phyloP scores from a whole-genome alignment of 768 basidiomycete genomes.

The Lanmaoa pseudosensibilis region DNA sequence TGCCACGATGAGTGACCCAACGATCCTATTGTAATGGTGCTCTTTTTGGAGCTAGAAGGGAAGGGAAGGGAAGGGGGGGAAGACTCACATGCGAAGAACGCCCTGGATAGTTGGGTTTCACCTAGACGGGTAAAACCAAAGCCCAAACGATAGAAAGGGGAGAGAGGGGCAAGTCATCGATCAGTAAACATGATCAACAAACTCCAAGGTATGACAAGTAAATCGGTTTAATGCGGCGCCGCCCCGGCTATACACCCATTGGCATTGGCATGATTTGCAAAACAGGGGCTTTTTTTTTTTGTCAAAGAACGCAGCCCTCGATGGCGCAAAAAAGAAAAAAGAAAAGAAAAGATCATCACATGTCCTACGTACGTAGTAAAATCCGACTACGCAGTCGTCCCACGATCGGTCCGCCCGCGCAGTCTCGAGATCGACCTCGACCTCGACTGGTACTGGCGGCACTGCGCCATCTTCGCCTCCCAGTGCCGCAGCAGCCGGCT shows the following conservation, averaged over 20 bases:
- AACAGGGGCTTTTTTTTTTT: too few relatives aligned
- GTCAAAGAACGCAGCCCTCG: too few relatives aligned
- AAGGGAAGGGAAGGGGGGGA: neutral
- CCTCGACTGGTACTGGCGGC: neutral
- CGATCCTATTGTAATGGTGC: neutral
- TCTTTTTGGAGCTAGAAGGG: neutral
- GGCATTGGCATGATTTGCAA: too few relatives aligned
- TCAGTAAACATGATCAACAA: conserved; percentile 4
- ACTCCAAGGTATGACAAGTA: neutral
- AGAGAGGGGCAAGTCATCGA: neutral
- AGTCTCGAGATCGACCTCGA: conserved; percentile 38
- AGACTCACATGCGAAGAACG: conserved; percentile 81
- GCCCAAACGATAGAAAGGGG: neutral
- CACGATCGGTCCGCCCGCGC: conserved; percentile 55
- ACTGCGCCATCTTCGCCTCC: neutral
- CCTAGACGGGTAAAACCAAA: conserved; percentile 33
- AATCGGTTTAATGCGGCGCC: neutral
- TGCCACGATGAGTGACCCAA: neutral
- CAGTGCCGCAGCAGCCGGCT: neutral
- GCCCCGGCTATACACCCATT: neutral
- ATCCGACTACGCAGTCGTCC: conserved; percentile 72
- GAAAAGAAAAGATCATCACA: neutral
- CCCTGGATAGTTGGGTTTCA: conserved; percentile 90
- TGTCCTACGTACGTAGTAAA: conserved; percentile 65
- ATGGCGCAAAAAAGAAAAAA: too few relatives aligned